These are phyloP conservation scores for Lachancea fermentati DNA, from an alignment of 805 yeast genomes.

Conservation along the genomic window DNA sequence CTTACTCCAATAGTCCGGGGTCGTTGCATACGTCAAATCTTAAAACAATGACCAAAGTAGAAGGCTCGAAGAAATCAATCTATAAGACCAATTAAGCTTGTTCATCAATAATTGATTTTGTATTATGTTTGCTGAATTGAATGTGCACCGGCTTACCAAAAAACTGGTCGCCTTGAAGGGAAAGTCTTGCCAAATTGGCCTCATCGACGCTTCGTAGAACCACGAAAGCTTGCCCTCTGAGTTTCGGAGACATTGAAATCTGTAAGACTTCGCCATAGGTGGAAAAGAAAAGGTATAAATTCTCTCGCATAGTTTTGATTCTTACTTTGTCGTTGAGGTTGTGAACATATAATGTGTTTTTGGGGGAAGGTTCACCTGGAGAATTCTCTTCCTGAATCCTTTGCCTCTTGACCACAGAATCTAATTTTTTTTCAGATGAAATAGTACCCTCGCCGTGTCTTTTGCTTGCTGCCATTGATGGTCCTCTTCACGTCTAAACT, in stretches of 20 bases:
- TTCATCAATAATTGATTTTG: conserved; percentile 1
- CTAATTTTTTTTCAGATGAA: background rate
- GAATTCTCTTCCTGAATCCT: conserved; percentile 4
- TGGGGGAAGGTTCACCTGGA: conserved; percentile 16
- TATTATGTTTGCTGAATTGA: conserved; percentile 35
- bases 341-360: conserved; percentile 50
- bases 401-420: conserved; percentile 13
- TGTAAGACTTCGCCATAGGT: conserved; percentile 62
- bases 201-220: conserved; percentile 43
- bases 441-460: background rate
- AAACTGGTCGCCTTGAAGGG: conserved; percentile 42
- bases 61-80: too few relatives aligned
- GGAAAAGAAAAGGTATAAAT: conserved; percentile 52
- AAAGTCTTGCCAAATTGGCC: conserved; percentile 46
- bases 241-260: conserved; percentile 39
- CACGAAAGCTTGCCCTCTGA: conserved; percentile 66
- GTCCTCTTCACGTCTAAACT: too few relatives aligned
- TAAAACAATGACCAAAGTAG: background rate
- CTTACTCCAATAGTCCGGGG: background rate
- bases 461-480: background rate
- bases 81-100: too few relatives aligned
- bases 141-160: conserved; percentile 49
- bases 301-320: conserved; percentile 40
- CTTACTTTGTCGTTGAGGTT: conserved; percentile 57
- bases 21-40: background rate